Percentiles rank a stretch among this genome's conserved stretches.
phyloP scores from a whole-genome alignment of 1,284 basidiomycete genomes.

The Leccinum subrobustum region DNA sequence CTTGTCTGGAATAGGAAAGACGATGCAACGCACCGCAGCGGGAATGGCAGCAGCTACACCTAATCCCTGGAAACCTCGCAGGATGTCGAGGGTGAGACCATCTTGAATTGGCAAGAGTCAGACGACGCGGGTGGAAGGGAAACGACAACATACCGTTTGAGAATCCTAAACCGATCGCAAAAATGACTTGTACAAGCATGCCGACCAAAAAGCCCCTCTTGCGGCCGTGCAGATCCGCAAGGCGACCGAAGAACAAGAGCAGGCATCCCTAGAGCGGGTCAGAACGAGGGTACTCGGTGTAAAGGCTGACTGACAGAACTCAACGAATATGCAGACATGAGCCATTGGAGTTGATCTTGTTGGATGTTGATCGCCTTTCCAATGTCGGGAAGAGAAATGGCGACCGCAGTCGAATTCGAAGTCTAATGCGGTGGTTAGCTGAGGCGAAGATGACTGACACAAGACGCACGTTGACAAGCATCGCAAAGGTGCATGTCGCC shows the following conservation, averaged over 20 bases:
- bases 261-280: slow-evolving; percentile 57
- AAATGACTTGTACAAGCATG: slow-evolving; percentile 40
- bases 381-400: slow-evolving; percentile 65
- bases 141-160: slow-evolving; percentile 40
- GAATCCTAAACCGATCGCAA: slow-evolving; percentile 58
- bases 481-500: slow-evolving; percentile 47
- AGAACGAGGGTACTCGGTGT: slow-evolving; percentile 1
- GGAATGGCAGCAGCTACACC: slow-evolving; percentile 71
- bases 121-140: background rate
- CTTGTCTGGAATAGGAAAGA: background rate
- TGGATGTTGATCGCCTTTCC: slow-evolving; percentile 48
- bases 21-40: slow-evolving; percentile 50
- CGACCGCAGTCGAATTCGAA: slow-evolving; percentile 44
- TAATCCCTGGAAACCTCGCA: slow-evolving; percentile 70
- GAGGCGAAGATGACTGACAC: background rate
- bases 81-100: slow-evolving; percentile 55
- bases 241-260: slow-evolving; percentile 39
- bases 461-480: slow-evolving; percentile 53
- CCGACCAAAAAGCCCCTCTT: slow-evolving; percentile 62
- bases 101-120: slow-evolving; percentile 34
- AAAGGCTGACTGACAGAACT: slow-evolving; percentile 42
- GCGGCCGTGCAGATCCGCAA: slow-evolving; percentile 51
- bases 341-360: slow-evolving; percentile 63
- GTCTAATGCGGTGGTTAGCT: slow-evolving; percentile 30
- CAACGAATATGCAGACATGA: slow-evolving; percentile 49